Conservation (phyloP, 23 red algal species). For the Pyropia haitanensis region DNA sequence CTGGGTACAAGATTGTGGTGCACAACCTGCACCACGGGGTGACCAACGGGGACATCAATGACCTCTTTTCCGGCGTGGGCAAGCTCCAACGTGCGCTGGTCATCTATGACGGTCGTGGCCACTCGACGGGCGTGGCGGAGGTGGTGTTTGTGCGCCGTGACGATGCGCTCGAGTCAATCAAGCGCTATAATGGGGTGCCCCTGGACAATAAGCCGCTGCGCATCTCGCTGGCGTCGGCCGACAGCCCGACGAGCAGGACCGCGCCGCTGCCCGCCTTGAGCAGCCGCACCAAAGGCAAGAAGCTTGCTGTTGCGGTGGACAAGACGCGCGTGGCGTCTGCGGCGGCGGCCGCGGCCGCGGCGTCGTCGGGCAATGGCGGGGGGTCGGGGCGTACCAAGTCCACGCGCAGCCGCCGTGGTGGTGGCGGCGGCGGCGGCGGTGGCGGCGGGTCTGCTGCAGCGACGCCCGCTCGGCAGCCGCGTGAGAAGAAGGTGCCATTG, state of each 20-base stretch:
- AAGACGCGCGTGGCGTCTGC: too few relatives aligned
- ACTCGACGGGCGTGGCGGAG: conserved; percentile 45
- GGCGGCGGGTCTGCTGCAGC: too few relatives aligned
- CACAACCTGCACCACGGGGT: conserved; percentile 63
- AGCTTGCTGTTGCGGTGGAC: too few relatives aligned
- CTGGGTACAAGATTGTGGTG: conserved; percentile 25
- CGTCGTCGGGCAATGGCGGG: too few relatives aligned
- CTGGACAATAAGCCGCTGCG: conserved; percentile 75
- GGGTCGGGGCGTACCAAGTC: too few relatives aligned
- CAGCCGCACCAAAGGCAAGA: too few relatives aligned
- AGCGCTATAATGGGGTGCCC: conserved; percentile 80
- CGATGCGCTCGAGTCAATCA: conserved; percentile 73
- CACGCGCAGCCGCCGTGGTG: too few relatives aligned
- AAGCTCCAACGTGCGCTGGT: conserved; percentile 32
- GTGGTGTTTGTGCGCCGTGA: conserved; percentile 63
- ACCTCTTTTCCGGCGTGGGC: conserved; percentile 66
- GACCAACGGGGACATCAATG: conserved; percentile 48
- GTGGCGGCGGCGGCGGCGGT: too few relatives aligned
- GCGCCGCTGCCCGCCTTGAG: neutral
- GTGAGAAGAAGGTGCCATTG: too few relatives aligned
- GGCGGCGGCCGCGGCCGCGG: too few relatives aligned
- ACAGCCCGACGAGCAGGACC: neutral
- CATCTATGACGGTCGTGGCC: conserved; percentile 11
- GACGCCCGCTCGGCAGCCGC: too few relatives aligned
- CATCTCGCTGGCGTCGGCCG: conserved; percentile 37